These are phyloP conservation scores for Tricholoma sp. DNA, from an alignment of 768 basidiomycete species.

Conservation along the genomic window DNA sequence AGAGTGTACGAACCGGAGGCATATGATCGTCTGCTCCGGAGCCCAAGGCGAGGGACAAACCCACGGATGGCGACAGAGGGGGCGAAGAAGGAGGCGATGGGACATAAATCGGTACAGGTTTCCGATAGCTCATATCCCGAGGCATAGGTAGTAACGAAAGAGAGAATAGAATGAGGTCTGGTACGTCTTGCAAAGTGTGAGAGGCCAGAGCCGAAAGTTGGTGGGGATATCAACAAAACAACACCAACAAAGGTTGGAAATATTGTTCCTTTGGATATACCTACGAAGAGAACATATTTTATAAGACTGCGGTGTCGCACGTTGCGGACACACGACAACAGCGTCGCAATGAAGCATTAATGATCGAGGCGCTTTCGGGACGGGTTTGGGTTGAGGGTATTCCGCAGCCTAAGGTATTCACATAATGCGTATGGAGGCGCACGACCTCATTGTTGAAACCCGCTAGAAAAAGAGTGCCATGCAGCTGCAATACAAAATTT, in stretches of 20 bases:
- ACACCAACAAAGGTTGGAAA: neutral
- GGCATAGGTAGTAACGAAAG: constrained; percentile 19
- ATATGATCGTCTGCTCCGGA: constrained; percentile 1
- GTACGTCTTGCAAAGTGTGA: neutral
- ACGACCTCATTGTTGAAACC: neutral
- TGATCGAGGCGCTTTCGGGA: neutral
- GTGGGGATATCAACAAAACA: neutral
- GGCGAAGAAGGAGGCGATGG: constrained; percentile 57
- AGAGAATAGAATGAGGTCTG: neutral
- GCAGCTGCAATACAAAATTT: neutral
- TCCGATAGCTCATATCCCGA: constrained; percentile 57
- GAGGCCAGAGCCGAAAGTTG: neutral
- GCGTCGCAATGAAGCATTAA: neutral
- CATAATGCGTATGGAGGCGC: neutral
- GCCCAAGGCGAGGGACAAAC: constrained; percentile 8
- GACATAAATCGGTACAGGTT: constrained; percentile 63
- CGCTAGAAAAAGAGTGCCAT: neutral
- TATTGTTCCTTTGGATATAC: neutral
- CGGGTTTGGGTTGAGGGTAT: neutral
- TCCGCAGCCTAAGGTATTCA: neutral
- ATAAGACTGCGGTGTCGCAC: constrained; percentile 3
- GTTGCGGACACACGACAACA: constrained; percentile 3
- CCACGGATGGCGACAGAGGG: constrained; percentile 9
- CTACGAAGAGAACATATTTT: neutral
- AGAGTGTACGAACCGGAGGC: constrained; percentile 8